Evolutionary conservation across 2,329 filamentous ascomycete genomes (phyloP).

Genomic region (Pseudogymnoascus sp.): DNA sequence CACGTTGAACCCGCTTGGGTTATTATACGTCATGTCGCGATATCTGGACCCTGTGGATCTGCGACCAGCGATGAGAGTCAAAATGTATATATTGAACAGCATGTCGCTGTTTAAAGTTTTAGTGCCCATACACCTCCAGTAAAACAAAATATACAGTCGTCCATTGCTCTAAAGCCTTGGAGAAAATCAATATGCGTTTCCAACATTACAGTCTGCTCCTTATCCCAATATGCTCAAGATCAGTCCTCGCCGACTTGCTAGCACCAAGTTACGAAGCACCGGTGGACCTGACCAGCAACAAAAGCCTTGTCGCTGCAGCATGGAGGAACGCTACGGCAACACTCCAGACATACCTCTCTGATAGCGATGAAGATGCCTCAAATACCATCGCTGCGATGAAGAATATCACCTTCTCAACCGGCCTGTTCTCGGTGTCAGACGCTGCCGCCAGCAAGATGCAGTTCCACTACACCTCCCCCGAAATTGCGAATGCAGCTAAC

Average conservation of each 20-base stretch:
- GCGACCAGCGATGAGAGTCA: background rate
- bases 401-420: slow-evolving; percentile 33
- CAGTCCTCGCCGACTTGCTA: background rate
- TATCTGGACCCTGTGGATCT: background rate
- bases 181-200: background rate
- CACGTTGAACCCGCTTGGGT: background rate
- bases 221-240: background rate
- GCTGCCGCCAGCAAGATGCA: slow-evolving; percentile 25
- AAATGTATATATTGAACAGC: background rate
- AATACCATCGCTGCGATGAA: slow-evolving; percentile 14
- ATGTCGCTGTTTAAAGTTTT: background rate
- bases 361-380: background rate
- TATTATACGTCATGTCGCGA: background rate
- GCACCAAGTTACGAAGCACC: background rate
- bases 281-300: background rate
- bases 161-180: background rate
- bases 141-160: background rate
- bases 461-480: slow-evolving; percentile 30
- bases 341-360: background rate
- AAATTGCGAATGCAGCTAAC: slow-evolving; percentile 24
- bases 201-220: background rate
- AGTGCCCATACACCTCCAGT: background rate
- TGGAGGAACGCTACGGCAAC: background rate
- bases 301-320: background rate
- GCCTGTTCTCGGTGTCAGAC: slow-evolving; percentile 33